Evolutionary conservation across 352 stramenopile genomes (phyloP), one percentile per base, ranked within the genome.

Genomic region (Pythium aquatile): DNA sequence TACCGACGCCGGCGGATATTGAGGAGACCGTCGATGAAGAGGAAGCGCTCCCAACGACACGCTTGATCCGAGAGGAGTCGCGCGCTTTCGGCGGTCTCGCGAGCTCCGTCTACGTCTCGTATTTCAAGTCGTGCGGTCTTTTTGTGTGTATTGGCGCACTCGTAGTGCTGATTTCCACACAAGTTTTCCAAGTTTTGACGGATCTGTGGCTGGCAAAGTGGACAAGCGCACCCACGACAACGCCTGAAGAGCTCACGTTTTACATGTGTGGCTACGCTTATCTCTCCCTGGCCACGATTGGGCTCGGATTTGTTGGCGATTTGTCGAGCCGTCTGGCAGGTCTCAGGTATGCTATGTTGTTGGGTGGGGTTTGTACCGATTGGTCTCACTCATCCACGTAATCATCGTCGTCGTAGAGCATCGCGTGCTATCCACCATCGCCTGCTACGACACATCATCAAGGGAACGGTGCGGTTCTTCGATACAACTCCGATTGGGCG

Each of bases 401-500:
- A 5, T 9, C 32, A 9, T 35, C 32, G 40, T 28, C 40, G 13
- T 26, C 1, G 13, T 26, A 48, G 40, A 28, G 40, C 40, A 4
- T 48, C 40, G 26, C 40, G 40, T 10, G 40, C 16, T 14, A 48
- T 48, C 40, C 40, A 48, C 2, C 40, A 48, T 13, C 40, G 40
- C 5, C 26, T 48, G 16, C 40, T 48, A 26, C 40, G 40, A 14
- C 40, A 48, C n/a, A 48, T 48, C 16, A 48, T 48, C 40, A 48
- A 48, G 40, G 40, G 40, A 20, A 48, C 40, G 14, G 26, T 48
- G 40, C 73, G 78, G 26, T 98, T 96, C 69, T 97, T 97, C 58
- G 78, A 91, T 35, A 84, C 77, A 6, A 95, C 81, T 3, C 88
- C 90, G 0, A 70, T 95, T 6, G 91, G 85, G 1, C 77, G 83